Evolutionary conservation across 495 filamentous ascomycete species (phyloP).

Genomic region (Mytilinidion resinicola): DNA sequence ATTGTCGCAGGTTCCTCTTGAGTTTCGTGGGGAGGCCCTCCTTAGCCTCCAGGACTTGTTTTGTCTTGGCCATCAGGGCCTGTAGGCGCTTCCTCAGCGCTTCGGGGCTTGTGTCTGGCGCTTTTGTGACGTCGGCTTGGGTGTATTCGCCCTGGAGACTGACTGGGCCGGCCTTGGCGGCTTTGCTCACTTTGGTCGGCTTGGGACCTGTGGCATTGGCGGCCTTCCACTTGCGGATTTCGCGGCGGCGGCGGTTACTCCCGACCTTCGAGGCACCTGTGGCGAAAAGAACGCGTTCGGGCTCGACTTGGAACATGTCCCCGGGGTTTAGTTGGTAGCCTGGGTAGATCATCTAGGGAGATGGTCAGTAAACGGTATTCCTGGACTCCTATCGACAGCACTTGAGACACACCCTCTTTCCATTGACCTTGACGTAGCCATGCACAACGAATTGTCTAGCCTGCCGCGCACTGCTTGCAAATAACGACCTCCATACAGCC

Average conservation of each 20-base stretch:
- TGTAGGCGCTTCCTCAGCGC: constrained; percentile 22
- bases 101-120: constrained; percentile 22
- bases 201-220: background rate
- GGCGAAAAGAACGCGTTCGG: constrained; percentile 77
- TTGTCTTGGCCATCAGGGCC: constrained; percentile 15
- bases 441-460: constrained; percentile 91
- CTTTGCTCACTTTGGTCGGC: constrained; percentile 1
- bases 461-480: constrained; percentile 90
- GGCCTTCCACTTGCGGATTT: constrained; percentile 5
- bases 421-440: constrained; percentile 91
- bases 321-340: constrained; percentile 95
- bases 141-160: background rate
- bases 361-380: background rate
- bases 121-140: constrained; percentile 22
- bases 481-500: constrained; percentile 84
- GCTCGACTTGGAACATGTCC: constrained; percentile 93
- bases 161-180: background rate
- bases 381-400: background rate
- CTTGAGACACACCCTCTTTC: constrained; percentile 63
- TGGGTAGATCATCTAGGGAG: constrained; percentile 74
- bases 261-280: constrained; percentile 65
- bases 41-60: constrained; percentile 22
- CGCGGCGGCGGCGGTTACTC: constrained; percentile 32
- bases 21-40: constrained; percentile 27
- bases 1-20: constrained; percentile 22